Conservation (phyloP, 371 early-diverging fungal genomes). For the Mucor saturninus region DNA sequence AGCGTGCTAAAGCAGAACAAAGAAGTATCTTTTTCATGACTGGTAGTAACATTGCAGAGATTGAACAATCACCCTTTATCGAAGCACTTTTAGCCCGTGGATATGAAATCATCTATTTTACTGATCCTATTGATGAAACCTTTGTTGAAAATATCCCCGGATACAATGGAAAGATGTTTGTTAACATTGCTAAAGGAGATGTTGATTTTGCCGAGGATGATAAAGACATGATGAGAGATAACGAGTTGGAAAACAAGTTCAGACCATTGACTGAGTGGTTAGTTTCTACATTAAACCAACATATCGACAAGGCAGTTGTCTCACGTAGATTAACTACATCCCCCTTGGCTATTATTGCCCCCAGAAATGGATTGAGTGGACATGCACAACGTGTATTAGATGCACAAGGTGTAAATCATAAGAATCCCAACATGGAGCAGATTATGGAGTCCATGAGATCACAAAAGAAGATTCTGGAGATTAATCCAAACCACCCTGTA, state of each 20-base stretch:
- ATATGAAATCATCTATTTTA: conserved; percentile 90
- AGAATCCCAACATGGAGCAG: conserved; percentile 55
- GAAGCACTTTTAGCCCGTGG: conserved; percentile 85
- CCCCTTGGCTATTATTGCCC: conserved; percentile 77
- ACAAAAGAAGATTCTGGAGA: conserved; percentile 82
- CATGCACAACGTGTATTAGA: conserved; percentile 87
- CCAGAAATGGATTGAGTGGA: conserved; percentile 77
- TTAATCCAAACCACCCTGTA: conserved; percentile 83
- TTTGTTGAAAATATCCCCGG: conserved; percentile 71
- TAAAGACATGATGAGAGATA: conserved; percentile 47
- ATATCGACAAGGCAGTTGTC: conserved; percentile 78
- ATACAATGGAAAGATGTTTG: conserved; percentile 81
- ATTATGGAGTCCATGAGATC: conserved; percentile 62
- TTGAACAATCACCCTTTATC: conserved; percentile 84
- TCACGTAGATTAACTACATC: conserved; percentile 79
- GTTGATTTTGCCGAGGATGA: conserved; percentile 79
- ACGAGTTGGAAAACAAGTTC: conserved; percentile 61
- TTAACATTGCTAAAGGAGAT: conserved; percentile 84
- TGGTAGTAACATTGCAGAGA: conserved; percentile 72
- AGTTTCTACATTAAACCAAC: conserved; percentile 60
- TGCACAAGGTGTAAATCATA: conserved; percentile 59
- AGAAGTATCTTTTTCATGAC: conserved; percentile 89
- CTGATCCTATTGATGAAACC: conserved; percentile 94
- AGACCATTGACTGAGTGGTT: conserved; percentile 74
- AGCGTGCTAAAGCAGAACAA: conserved; percentile 88